Evolutionary conservation across 108 stramenopile genomes (phyloP), one percentile per base, ranked within the genome.

Genomic region (Cylindrotheca closterium): DNA sequence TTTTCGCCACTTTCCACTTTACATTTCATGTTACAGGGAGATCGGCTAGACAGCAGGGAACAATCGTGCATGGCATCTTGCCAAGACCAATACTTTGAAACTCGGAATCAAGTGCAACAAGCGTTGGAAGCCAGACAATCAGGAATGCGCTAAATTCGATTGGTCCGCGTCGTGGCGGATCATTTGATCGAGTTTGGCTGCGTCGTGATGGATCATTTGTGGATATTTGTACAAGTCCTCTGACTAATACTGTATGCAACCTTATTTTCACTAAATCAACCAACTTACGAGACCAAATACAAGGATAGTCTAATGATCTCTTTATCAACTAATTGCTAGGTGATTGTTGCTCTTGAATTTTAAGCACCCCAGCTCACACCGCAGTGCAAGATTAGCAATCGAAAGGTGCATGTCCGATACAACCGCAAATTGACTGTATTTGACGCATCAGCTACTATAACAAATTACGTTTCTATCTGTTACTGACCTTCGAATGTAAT

Each of bases 61-160:
- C 86, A 87, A 69, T 52, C 71, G n/a, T 91, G 92, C 74, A 65
- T 93, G 60, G 88, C 87, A 1, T 70, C 68, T 33, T 93, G 92
- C 71, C 92, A 93, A 77, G 92, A 93, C 71, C 83, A 84, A 45
- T 93, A 86, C 62, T 63, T 93, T 47, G 92, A 93, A 53, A 79
- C 82, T 30, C 71, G 92, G 48, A 73, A 67, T 53, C 85, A 85
- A 27, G 88, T 93, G 30, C 88, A 89, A 59, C 81, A 88, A 54
- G 79, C 85, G 23, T 71, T 93, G 52, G 73, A 86, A 55, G 84
- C 89, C 57, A 80, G 84, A 56, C 87, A 88, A 47, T 25, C 60
- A 30, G 55, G 66, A 48, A 67, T 74, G 73, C 55, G 54, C 32
- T 56, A 67, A 31, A 46, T n/a, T n/a, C n/a, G n/a, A n/a, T n/a